Evolutionary conservation across 2,329 filamentous ascomycete species (phyloP), one percentile per base, ranked within the genome.

Genomic region (Sphaerulina vaccinii): DNA sequence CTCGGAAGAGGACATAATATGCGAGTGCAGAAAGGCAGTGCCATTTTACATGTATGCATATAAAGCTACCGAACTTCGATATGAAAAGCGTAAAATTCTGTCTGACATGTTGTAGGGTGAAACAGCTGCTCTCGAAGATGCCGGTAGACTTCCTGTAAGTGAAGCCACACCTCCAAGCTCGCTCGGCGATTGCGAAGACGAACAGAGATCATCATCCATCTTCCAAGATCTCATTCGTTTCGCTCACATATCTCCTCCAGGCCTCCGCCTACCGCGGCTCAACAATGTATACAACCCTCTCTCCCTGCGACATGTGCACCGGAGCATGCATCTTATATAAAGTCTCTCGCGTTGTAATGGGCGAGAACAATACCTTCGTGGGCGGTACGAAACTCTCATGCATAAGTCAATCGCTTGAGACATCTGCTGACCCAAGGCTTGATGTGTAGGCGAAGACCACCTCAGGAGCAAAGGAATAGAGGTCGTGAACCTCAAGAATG

Each of bases 241-340:
- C n/a, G n/a, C n/a, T n/a, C n/a, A n/a, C n/a, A n/a, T n/a, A n/a
- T n/a, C n/a, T n/a, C n/a, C n/a, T n/a, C n/a, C n/a, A n/a, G n/a
- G 86, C 85, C 13, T 80, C 80, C 1, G 79, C 79, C 5, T 90
- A 90, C 69, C 78, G 78, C 59, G 84, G 83, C 23, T 80, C 84
- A 29, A 90, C 86, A n/a, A 90, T 91, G 85, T 91, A 88, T 71
- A 91, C 87, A 2, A 90, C 87, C 0, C 74, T 91, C 5, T 88
- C 85, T 2, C 87, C 87, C 0, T 91, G 87, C 68, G 85, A 88
- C 65, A 90, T 90, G 87, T 91, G 85, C 70, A 89, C 87, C 3
- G 87, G 87, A 7, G 86, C 87, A 2, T 90, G 86, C 63, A 73
- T 91, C 54, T 76, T 90, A 54, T 91, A 90, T 75, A 86, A 86